Percentiles rank a stretch among this genome's conserved stretches.
Conservation (phyloP, 78 protist genomes). For the Dictyostelium brefeldianum region DNA sequence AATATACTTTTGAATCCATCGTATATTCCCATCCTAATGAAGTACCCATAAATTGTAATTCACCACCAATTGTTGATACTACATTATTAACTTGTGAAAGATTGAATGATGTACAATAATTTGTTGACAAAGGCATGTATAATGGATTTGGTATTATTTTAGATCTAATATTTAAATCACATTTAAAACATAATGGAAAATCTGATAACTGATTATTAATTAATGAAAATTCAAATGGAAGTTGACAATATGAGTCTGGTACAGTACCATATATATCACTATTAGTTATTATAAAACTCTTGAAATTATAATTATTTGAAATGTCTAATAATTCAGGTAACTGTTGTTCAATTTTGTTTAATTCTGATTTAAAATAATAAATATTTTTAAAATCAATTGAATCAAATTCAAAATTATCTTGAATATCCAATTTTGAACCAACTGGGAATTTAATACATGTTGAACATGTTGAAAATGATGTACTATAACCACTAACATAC, state of each 20-base stretch:
- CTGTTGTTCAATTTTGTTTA: not conserved
- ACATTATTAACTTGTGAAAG: not conserved
- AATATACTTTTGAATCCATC: not conserved
- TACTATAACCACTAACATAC: not conserved
- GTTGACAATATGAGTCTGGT: constrained; percentile 13
- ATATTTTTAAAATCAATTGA: constrained; percentile 15
- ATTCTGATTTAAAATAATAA: not conserved
- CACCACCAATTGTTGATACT: not conserved
- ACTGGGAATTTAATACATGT: not conserved
- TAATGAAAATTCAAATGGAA: constrained; percentile 11
- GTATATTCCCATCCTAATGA: not conserved
- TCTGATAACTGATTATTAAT: not conserved
- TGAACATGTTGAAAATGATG: not conserved
- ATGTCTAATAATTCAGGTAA: not conserved
- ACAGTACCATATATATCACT: not conserved
- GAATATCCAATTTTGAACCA: not conserved
- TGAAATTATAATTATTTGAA: not conserved
- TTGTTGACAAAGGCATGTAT: not conserved
- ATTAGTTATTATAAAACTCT: not conserved
- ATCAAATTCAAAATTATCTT: not conserved
- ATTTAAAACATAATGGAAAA: not conserved
- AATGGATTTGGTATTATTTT: not conserved
- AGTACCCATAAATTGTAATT: not conserved
- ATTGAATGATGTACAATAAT: not conserved
- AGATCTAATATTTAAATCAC: not conserved